A percentile compares a stretch with the other conserved stretches of the same genome.
phyloP scores from a whole-genome alignment of 2,329 filamentous ascomycete species.

The Incumbomyces delicatus region DNA sequence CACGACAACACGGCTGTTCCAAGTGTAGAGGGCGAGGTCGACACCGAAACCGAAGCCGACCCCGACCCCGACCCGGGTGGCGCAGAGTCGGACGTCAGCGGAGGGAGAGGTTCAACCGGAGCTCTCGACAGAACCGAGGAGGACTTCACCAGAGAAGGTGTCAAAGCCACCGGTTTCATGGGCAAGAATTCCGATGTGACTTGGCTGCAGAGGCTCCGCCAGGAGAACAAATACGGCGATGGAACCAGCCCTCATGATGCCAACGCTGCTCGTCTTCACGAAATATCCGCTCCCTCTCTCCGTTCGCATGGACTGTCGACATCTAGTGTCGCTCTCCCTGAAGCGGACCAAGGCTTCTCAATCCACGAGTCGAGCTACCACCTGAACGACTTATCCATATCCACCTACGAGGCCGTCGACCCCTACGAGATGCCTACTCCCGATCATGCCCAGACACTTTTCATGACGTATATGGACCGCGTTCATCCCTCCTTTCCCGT shows the following conservation, averaged over 20 bases:
- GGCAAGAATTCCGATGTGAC: conserved; percentile 38
- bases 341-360: conserved; percentile 22
- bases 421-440: conserved; percentile 33
- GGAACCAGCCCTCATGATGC: conserved; percentile 3
- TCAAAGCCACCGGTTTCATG: conserved; percentile 33
- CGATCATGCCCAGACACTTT: conserved; percentile 31
- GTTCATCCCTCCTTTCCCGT: conserved; percentile 37
- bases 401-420: conserved; percentile 31
- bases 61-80: conserved; percentile 16
- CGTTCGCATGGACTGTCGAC: conserved; percentile 10
- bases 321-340: conserved; percentile 16
- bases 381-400: conserved; percentile 35
- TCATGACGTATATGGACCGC: conserved; percentile 33
- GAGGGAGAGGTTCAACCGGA: conserved; percentile 31
- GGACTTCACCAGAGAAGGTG: conserved; percentile 31
- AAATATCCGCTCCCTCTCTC: conserved; percentile 11
- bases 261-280: conserved; percentile 5
- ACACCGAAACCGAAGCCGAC: conserved; percentile 13
- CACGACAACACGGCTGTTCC: neutral
- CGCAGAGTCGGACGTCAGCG: conserved; percentile 18
- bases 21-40: neutral
- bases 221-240: conserved; percentile 29
- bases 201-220: conserved; percentile 35
- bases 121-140: conserved; percentile 38
- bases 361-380: conserved; percentile 28